These are phyloP conservation scores for Marasmius sp. DNA, from an alignment of 1,284 basidiomycete genomes.

Conservation along the genomic window DNA sequence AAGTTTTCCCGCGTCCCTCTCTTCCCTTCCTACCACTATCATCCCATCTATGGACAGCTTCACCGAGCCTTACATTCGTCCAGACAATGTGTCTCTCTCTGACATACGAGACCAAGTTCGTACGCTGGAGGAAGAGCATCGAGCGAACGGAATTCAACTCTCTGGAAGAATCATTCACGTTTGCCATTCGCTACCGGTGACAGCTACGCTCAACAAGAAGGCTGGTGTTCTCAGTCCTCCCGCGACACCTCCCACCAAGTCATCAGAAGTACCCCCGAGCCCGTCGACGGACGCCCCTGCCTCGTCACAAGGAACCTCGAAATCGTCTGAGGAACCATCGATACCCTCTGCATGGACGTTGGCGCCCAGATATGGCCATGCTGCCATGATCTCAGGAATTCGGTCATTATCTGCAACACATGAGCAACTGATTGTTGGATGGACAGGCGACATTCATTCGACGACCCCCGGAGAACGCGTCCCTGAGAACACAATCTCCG, in stretches of 20 bases:
- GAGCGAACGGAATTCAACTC: slow-evolving; percentile 66
- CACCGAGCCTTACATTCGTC: slow-evolving; percentile 46
- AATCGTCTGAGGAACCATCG: slow-evolving; percentile 14
- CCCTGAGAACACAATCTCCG: slow-evolving; percentile 51
- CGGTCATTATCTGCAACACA: slow-evolving; percentile 80
- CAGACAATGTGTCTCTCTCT: slow-evolving; percentile 48
- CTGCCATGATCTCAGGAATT: slow-evolving; percentile 95
- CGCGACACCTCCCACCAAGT: slow-evolving; percentile 57
- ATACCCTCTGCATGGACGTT: slow-evolving; percentile 65
- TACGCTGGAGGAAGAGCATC: slow-evolving; percentile 69
- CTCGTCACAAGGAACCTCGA: slow-evolving; percentile 12
- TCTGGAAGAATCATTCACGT: slow-evolving; percentile 88
- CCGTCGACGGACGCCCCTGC: slow-evolving; percentile 15
- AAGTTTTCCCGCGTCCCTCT: not conserved
- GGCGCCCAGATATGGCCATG: slow-evolving; percentile 83
- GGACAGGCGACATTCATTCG: slow-evolving; percentile 84
- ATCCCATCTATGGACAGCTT: slow-evolving; percentile 41
- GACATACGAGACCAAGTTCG: slow-evolving; percentile 60
- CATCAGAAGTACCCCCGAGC: slow-evolving; percentile 41
- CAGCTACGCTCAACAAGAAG: slow-evolving; percentile 51
- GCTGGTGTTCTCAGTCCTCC: slow-evolving; percentile 66
- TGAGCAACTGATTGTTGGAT: slow-evolving; percentile 90
- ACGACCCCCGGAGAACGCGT: slow-evolving; percentile 43
- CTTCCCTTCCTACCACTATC: not conserved
- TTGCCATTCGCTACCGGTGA: slow-evolving; percentile 79